Conservation (phyloP, 768 basidiomycete genomes). For the Megacollybia marginata region DNA sequence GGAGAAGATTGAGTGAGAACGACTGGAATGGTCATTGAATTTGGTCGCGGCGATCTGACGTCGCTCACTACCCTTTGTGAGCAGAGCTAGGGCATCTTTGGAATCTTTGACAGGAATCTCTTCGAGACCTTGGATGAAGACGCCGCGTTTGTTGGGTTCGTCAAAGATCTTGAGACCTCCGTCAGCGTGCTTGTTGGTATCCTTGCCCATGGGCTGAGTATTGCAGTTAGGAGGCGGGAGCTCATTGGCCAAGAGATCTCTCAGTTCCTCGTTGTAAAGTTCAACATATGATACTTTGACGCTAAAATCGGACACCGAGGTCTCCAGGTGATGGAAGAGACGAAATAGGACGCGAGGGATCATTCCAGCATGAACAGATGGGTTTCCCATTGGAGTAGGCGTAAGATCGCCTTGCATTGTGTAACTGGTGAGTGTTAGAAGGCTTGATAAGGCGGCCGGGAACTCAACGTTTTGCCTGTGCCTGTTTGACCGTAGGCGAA, state of each 20-base stretch:
- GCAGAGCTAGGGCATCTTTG: constrained; percentile 71
- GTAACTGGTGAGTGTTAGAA: constrained; percentile 37
- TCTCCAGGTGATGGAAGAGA: constrained; percentile 84
- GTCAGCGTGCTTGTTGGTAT: constrained; percentile 30
- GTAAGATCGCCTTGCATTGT: constrained; percentile 97
- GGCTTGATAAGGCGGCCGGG: constrained; percentile 1
- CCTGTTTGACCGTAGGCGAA: constrained; percentile 99
- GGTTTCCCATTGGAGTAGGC: constrained; percentile 79
- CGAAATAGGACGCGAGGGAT: constrained; percentile 90
- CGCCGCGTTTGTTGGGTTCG: constrained; percentile 79
- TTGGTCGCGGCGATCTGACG: constrained; percentile 93
- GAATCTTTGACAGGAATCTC: constrained; percentile 81
- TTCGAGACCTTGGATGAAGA: constrained; percentile 92
- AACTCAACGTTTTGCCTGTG: constrained; percentile 91
- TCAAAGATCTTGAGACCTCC: constrained; percentile 86
- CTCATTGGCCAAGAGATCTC: constrained; percentile 85
- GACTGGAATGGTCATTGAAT: constrained; percentile 96
- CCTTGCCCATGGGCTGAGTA: constrained; percentile 75
- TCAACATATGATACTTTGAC: constrained; percentile 94
- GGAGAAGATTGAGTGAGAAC: constrained; percentile 97
- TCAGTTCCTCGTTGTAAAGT: constrained; percentile 96
- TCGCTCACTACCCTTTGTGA: constrained; percentile 85
- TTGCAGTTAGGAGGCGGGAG: constrained; percentile 59
- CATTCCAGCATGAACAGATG: constrained; percentile 88
- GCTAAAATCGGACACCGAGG: constrained; percentile 70